Conservation (phyloP, 192 early-diverging fungal species). For the Backusella morwellensis region DNA sequence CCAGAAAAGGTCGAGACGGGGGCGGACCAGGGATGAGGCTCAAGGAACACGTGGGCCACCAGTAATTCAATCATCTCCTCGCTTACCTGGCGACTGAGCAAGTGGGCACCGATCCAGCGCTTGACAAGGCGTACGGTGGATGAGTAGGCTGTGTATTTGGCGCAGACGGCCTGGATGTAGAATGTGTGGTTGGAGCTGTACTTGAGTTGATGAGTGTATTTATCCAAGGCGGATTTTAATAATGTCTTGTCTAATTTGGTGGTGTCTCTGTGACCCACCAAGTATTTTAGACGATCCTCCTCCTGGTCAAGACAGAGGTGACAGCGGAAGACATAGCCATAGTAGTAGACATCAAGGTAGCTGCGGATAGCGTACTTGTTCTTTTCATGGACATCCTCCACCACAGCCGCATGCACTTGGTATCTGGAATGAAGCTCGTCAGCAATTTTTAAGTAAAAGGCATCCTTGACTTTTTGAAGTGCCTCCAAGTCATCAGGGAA, state of each 20-base stretch:
- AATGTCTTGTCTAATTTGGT: constrained; percentile 42
- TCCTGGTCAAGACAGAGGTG: constrained; percentile 74
- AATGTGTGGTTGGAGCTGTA: constrained; percentile 55
- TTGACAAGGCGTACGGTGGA: constrained; percentile 84
- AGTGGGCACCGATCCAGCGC: constrained; percentile 86
- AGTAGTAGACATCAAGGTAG: constrained; percentile 72
- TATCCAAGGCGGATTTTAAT: constrained; percentile 49
- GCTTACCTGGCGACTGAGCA: constrained; percentile 66
- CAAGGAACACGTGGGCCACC: constrained; percentile 68
- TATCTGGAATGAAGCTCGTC: constrained; percentile 53
- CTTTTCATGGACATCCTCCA: constrained; percentile 51
- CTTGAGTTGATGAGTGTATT: constrained; percentile 47
- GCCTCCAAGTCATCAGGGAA: constrained; percentile 91
- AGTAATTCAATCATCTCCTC: constrained; percentile 82
- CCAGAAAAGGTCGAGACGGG: constrained; percentile 71
- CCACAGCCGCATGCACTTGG: constrained; percentile 45
- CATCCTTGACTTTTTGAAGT: constrained; percentile 87
- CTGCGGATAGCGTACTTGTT: constrained; percentile 34
- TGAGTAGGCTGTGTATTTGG: constrained; percentile 70
- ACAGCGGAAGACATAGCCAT: constrained; percentile 81
- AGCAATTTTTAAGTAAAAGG: constrained; percentile 80
- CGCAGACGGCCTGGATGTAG: constrained; percentile 74
- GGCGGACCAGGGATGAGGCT: constrained; percentile 52
- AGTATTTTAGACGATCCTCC: constrained; percentile 51
- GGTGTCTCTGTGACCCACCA: constrained; percentile 50